Base-by-base conservation (phyloP, 1,284 basidiomycete species). In the Irpex sp. region DNA sequence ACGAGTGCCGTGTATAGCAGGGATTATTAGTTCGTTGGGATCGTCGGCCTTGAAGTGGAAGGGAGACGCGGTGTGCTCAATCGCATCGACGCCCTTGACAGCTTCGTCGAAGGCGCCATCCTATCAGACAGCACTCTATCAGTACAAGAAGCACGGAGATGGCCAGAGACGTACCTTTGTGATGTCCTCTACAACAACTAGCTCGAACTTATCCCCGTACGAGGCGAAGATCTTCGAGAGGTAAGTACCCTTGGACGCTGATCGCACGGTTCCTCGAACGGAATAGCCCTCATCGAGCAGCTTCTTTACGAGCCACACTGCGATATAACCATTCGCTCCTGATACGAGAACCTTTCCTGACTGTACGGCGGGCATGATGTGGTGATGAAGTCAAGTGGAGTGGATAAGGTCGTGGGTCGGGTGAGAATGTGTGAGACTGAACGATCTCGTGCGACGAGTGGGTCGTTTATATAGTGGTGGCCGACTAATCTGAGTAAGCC, bases 231-330 rank as follows among this genome's bases (percentile, higher is more conserved):
- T 37, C 36, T 58, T 36, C 34, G 17, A 15, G 8, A 58, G 34
- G 37, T 58, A 36, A 9, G 19, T 36, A 6, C 37, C 57, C 40
- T 58, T 58, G 54, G 19, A 51, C n/a, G 21, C 54, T 5, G 19
- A 55, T 17, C 84, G 77, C 4, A 85, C 84, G 0, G 84, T 82
- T 9, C 81, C 83, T 15, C 82, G 76, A 21, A 87, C 84, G n/a
- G 77, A 72, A 64, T 74, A 82, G 47, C 74, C 75, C 37, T 70
- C 67, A 48, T 78, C 73, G n/a, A 80, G 72, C 2, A 79, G 72
- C 2, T 60, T 62, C 7, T 67, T 68, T 15, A 76, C 72, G 49
- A 77, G 67, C 76, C 77, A 77, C 6, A 68, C 67, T 17, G 71
- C 75, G 60, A 76, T 71, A 66, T 70, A 77, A 8, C 76, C 76